Percentiles rank a stretch among this genome's conserved stretches.
Conservation (phyloP, 1,284 basidiomycete genomes). For the Ustilago bromivora region DNA sequence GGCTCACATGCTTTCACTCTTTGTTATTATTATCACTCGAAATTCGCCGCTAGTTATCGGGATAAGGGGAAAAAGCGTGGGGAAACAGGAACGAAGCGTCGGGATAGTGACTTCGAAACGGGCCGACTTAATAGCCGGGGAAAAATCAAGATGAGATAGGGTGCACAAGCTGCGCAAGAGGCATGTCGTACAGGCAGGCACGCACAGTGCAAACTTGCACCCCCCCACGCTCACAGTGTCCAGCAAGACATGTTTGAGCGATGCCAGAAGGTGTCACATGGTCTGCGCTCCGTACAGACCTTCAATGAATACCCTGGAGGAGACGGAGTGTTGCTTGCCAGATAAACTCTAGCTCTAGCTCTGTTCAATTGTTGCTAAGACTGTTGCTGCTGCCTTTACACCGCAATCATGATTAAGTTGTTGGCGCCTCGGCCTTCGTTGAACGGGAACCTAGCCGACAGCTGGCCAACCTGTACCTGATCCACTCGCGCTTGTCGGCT, state of each 20-base stretch:
- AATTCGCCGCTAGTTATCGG: background rate
- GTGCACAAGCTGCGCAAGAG: background rate
- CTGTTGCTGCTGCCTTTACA: background rate
- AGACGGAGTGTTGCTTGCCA: background rate
- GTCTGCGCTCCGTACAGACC: background rate
- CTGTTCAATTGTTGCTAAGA: background rate
- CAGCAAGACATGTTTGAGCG: background rate
- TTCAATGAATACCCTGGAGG: background rate
- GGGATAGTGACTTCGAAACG: conserved; percentile 8
- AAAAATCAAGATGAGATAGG: background rate
- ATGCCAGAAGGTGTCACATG: background rate
- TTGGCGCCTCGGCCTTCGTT: background rate
- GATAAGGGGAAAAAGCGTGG: background rate
- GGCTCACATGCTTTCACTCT: too few relatives aligned
- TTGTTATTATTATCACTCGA: too few relatives aligned
- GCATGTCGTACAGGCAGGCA: background rate
- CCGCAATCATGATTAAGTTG: too few relatives aligned
- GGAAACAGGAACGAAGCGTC: background rate
- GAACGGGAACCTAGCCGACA: background rate
- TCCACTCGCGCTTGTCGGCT: background rate
- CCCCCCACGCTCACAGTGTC: background rate
- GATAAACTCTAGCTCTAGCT: background rate
- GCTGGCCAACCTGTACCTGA: background rate
- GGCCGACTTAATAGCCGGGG: conserved; percentile 8
- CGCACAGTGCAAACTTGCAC: background rate